Evolutionary conservation across 345 rosid species (phyloP).

Genomic region (Pugionium cornutum): DNA sequence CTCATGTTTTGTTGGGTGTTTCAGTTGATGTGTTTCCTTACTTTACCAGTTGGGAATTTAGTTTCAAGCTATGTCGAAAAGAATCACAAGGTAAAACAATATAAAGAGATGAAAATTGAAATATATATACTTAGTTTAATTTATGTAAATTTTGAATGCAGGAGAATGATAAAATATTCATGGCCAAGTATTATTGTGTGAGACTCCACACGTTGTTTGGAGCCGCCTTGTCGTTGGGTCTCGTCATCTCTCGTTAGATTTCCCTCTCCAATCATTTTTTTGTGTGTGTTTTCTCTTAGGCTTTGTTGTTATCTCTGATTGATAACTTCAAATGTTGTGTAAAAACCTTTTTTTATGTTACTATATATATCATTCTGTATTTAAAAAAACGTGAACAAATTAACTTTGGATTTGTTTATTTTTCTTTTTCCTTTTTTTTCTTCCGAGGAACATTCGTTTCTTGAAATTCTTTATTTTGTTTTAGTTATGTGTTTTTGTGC

Average conservation of each 20-base stretch:
- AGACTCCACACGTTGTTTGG: constrained; percentile 76
- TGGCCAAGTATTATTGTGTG: constrained; percentile 94
- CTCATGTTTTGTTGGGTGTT: constrained; percentile 17
- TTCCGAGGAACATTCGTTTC: no score
- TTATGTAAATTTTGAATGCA: constrained; percentile 27
- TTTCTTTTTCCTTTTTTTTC: no score
- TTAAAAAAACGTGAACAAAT: no score
- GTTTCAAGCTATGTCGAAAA: constrained; percentile 67
- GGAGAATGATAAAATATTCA: constrained; percentile 78
- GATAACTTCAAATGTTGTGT: not conserved
- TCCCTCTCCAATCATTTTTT: constrained; percentile 10
- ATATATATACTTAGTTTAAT: not conserved
- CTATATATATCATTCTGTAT: no score
- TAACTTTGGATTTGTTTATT: no score
- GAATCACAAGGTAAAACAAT: constrained; percentile 61
- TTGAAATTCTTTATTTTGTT: no score
- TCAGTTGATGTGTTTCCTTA: constrained; percentile 72
- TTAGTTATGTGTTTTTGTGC: no score
- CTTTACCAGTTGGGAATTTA: constrained; percentile 67
- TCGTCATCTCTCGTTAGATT: constrained; percentile 47
- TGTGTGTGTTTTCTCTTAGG: not conserved
- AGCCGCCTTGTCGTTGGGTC: constrained; percentile 72
- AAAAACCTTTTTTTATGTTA: no score
- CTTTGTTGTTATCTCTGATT: not conserved
- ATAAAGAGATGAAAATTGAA: not conserved